Percentiles rank a stretch among this genome's conserved stretches.
Conservation (phyloP, 75 land plant species). For the Larix kaempferi region DNA sequence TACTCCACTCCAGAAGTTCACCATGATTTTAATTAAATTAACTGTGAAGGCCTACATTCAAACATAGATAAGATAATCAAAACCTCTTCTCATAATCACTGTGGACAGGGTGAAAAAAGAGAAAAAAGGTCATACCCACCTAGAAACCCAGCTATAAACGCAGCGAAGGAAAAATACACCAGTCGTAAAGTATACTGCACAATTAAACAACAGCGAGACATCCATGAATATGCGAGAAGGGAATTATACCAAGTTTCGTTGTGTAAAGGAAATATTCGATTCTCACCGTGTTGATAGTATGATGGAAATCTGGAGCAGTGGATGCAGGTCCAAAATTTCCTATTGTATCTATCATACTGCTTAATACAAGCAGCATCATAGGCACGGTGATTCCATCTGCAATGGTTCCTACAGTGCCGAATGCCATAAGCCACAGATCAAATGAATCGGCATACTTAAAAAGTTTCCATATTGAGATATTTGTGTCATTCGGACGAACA, state of each 20-base stretch:
- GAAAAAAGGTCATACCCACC: constrained; percentile 20
- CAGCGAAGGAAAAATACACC: constrained; percentile 26
- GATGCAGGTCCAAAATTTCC: constrained; percentile 19
- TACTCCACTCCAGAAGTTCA: neutral
- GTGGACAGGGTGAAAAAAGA: neutral
- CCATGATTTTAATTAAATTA: too few relatives aligned
- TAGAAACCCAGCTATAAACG: constrained; percentile 38
- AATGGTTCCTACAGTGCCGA: constrained; percentile 58
- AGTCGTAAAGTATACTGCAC: constrained; percentile 30
- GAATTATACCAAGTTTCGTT: too few relatives aligned
- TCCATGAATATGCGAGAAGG: neutral
- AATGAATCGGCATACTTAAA: constrained; percentile 55
- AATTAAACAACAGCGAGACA: neutral
- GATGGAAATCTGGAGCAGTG: neutral
- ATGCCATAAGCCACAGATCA: constrained; percentile 47
- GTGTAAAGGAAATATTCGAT: too few relatives aligned
- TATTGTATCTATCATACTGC: constrained; percentile 35
- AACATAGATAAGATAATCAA: too few relatives aligned
- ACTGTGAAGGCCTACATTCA: too few relatives aligned
- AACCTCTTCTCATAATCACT: too few relatives aligned
- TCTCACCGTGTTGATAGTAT: constrained; percentile 15
- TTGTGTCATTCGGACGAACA: too few relatives aligned
- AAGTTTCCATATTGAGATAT: constrained; percentile 5
- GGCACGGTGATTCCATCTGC: constrained; percentile 64
- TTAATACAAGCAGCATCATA: constrained; percentile 20